Evolutionary conservation across 352 stramenopile species (phyloP).

Genomic region (Phytopythium delawarense): DNA sequence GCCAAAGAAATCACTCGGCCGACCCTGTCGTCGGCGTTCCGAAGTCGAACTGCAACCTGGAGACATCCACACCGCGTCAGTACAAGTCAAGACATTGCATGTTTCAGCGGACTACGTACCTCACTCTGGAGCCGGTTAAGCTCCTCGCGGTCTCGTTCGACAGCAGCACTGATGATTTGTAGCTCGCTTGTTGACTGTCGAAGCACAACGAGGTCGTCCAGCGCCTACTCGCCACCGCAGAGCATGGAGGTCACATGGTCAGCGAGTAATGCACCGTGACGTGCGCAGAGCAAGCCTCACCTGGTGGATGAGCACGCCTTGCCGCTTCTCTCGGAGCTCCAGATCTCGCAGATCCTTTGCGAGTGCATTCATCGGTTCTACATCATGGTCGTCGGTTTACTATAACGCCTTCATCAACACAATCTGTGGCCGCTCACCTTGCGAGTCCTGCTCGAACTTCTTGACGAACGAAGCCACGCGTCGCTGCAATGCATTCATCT

Average conservation of each 20-base stretch:
- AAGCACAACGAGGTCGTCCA: slow-evolving; percentile 23
- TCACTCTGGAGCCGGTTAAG: slow-evolving; percentile 12
- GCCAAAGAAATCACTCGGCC: slow-evolving; percentile 29
- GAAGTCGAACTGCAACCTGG: slow-evolving; percentile 24
- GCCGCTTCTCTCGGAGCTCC: slow-evolving; percentile 38
- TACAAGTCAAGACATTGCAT: background rate
- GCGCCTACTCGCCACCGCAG: background rate
- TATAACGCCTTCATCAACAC: background rate
- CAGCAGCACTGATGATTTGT: slow-evolving; percentile 19
- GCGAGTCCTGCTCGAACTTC: slow-evolving; percentile 31
- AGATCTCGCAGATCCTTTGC: slow-evolving; percentile 36
- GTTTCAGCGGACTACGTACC: slow-evolving; percentile 3
- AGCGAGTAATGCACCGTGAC: background rate
- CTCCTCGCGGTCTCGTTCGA: slow-evolving; percentile 27
- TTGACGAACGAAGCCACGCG: slow-evolving; percentile 46
- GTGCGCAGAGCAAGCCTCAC: slow-evolving; percentile 5
- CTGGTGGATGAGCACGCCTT: slow-evolving; percentile 40
- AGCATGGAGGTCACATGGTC: background rate
- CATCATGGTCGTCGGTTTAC: background rate
- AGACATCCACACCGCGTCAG: background rate
- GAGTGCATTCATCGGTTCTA: slow-evolving; percentile 36
- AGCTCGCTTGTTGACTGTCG: slow-evolving; percentile 31
- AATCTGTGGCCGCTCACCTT: slow-evolving; percentile 21
- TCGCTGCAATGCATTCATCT: slow-evolving; percentile 43
- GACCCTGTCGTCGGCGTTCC: slow-evolving; percentile 32